Evolutionary conservation across 2,329 filamentous ascomycete genomes (phyloP), one percentile per base, ranked within the genome.

Genomic region (Thielaviopsis cerberus): DNA sequence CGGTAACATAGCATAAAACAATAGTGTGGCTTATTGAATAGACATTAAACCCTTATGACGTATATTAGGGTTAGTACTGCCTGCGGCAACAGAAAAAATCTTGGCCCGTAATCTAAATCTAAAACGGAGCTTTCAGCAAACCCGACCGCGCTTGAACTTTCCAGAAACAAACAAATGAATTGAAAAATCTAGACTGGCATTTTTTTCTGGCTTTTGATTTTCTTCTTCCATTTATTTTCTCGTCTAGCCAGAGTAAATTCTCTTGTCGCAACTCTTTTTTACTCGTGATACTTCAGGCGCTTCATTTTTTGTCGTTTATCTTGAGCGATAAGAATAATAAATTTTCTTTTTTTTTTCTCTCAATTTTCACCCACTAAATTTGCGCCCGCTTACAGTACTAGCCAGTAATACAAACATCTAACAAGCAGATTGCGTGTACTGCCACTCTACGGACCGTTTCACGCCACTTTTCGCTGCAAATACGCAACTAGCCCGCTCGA

Each of bases 401-500:
- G n/a, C n/a, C n/a, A n/a, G n/a, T n/a, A n/a, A n/a, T n/a, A n/a
- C n/a, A n/a, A n/a, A n/a, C n/a, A n/a, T n/a, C n/a, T n/a, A n/a
- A n/a, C n/a, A n/a, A n/a, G n/a, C n/a, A n/a, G n/a, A n/a, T n/a
- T n/a, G n/a, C n/a, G n/a, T n/a, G n/a, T n/a, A n/a, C n/a, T n/a
- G n/a, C n/a, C n/a, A n/a, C n/a, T 41, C n/a, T n/a, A 4, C 15
- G n/a, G n/a, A n/a, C n/a, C 15, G 34, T 17, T 17, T 53, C 54
- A 41, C 53, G 48, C 53, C 57, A 55, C 53, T 30, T 22, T 55
- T 25, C 24, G 41, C 57, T 25, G 13, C 15, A 26, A 41, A 15
- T 34, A 41, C 54, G 45, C 52, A 58, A 58, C 34, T n/a, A n/a
- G n/a, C n/a, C n/a, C n/a, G n/a, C n/a, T n/a, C n/a, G 48, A 27